phyloP scores from a whole-genome alignment of 306 rosid genomes.

The Dalbergia cochinchinensis region DNA sequence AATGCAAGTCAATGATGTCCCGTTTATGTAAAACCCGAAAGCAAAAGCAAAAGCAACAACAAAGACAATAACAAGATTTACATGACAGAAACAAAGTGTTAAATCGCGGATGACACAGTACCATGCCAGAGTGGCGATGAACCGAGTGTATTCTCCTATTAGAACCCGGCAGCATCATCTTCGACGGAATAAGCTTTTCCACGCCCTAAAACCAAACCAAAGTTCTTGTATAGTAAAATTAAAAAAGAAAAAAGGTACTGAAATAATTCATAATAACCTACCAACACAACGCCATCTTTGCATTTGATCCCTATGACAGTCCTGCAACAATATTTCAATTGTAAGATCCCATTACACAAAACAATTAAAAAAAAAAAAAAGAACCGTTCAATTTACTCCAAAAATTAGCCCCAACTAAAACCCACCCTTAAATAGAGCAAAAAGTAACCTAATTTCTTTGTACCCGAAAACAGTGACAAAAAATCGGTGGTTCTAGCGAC shows the following conservation, averaged over 20 bases:
- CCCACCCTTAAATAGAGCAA: background rate
- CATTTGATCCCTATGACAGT: conserved; percentile 98
- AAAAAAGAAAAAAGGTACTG: background rate
- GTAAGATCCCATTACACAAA: conserved; percentile 23
- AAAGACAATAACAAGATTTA: background rate
- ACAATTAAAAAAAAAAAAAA: background rate
- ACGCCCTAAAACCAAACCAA: conserved; percentile 68
- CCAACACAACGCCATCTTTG: conserved; percentile 96
- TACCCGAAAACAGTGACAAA: background rate
- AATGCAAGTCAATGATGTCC: conserved; percentile 12
- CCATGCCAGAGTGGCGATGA: conserved; percentile 97
- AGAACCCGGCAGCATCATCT: conserved; percentile 99
- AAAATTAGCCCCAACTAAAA: background rate
- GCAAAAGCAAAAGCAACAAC: background rate
- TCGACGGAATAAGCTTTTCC: conserved; percentile 93
- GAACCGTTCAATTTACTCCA: background rate
- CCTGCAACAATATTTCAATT: conserved; percentile 60
- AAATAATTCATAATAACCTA: conserved; percentile 28
- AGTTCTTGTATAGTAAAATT: conserved; percentile 5
- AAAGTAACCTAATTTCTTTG: background rate
- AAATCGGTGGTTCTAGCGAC: background rate
- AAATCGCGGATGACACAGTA: conserved; percentile 38
- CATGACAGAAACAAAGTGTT: background rate
- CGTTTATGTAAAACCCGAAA: background rate
- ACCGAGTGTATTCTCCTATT: conserved; percentile 95